A percentile compares a stretch with the other conserved stretches of the same genome.
These are phyloP conservation scores for Pseudonectria buxi DNA, from an alignment of 2,329 filamentous ascomycete species.

Conservation along the genomic window DNA sequence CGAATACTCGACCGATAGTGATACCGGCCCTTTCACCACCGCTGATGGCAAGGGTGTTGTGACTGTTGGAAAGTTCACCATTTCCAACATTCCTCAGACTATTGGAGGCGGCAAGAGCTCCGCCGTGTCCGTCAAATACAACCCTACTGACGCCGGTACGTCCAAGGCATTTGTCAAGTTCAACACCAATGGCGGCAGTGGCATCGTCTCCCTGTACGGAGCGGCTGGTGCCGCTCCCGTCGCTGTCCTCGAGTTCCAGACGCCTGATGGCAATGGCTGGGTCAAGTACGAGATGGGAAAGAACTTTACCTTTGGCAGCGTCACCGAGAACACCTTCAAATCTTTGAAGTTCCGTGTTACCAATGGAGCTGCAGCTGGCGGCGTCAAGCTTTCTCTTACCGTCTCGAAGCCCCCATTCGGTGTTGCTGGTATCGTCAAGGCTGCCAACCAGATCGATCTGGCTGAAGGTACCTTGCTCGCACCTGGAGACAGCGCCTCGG, in stretches of 20 bases:
- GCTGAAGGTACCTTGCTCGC: conserved; percentile 47
- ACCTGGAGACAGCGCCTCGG: conserved; percentile 44
- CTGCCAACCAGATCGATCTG: conserved; percentile 49
- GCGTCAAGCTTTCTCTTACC: conserved; percentile 45
- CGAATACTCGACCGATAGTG: conserved; percentile 35
- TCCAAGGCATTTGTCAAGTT: conserved; percentile 44
- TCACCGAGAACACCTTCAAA: conserved; percentile 43
- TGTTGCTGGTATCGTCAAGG: conserved; percentile 44
- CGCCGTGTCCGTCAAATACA: conserved; percentile 40
- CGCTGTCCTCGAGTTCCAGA: conserved; percentile 50
- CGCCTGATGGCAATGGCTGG: conserved; percentile 43
- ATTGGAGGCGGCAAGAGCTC: conserved; percentile 34
- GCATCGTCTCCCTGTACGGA: conserved; percentile 41
- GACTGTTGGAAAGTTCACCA: conserved; percentile 40
- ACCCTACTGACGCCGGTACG: conserved; percentile 39
- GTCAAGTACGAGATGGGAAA: conserved; percentile 34
- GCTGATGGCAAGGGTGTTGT: conserved; percentile 31
- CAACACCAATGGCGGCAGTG: conserved; percentile 41
- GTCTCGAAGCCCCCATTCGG: conserved; percentile 57
- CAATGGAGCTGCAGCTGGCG: conserved; percentile 40
- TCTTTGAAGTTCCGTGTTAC: conserved; percentile 46
- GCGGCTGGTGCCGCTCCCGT: conserved; percentile 42
- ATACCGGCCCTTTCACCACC: conserved; percentile 38
- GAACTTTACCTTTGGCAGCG: conserved; percentile 49
- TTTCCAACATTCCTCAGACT: conserved; percentile 38